These are phyloP conservation scores for Suillus brevipes DNA, from an alignment of 768 basidiomycete species.

Conservation along the genomic window DNA sequence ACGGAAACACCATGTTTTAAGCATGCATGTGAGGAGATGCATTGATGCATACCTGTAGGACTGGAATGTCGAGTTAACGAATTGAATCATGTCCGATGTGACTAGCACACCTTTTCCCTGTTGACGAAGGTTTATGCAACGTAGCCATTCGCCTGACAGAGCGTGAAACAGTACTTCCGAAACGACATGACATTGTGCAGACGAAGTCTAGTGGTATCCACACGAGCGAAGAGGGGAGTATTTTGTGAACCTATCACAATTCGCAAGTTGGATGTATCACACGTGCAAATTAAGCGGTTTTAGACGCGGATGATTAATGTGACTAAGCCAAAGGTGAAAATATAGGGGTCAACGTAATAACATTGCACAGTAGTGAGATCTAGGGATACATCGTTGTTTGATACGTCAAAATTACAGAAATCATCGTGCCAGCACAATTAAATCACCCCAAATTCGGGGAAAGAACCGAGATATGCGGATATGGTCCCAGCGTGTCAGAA, in stretches of 20 bases:
- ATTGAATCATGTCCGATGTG: conserved; percentile 6
- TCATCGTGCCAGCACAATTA: background rate
- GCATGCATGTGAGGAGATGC: conserved; percentile 11
- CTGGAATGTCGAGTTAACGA: conserved; percentile 35
- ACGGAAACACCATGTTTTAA: conserved; percentile 22
- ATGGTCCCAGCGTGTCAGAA: conserved; percentile 27
- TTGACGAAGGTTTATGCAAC: conserved; percentile 37
- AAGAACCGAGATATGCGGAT: conserved; percentile 23
- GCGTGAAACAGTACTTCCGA: conserved; percentile 21
- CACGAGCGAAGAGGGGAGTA: too few relatives aligned
- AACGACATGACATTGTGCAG: conserved; percentile 31
- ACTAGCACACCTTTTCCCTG: conserved; percentile 45
- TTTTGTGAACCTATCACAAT: background rate
- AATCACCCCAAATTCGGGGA: background rate
- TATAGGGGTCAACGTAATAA: background rate
- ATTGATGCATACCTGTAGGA: conserved; percentile 54
- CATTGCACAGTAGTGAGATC: background rate
- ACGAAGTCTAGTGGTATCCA: background rate
- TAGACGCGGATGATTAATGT: background rate
- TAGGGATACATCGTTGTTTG: background rate
- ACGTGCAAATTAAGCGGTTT: background rate
- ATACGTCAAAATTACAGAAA: background rate
- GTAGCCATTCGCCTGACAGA: conserved; percentile 46
- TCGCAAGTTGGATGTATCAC: background rate
- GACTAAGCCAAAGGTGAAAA: background rate